Base-by-base conservation (phyloP, 2,329 filamentous ascomycete species). In the Cladosporium velox region DNA sequence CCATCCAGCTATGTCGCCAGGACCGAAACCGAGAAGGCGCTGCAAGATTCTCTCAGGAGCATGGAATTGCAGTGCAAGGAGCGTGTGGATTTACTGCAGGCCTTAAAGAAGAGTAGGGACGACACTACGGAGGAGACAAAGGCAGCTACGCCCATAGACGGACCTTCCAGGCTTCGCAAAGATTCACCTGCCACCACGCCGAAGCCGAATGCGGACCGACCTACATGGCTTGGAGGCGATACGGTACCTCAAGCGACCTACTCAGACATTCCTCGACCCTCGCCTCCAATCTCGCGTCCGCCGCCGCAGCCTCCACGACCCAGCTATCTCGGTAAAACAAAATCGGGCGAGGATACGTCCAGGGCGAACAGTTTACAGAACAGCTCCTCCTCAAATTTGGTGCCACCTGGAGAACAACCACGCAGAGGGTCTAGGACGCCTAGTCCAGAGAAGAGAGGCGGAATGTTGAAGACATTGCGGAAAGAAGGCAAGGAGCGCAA, bases 31-130 rank as follows among this genome's bases (percentile, higher is more conserved):
- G 94, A 98, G 76, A 90, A 87, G 73, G 89, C 92, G 2, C 80
- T 98, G 65, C 86, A 91, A 64, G 91, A 95, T 65, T 96, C 93
- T 59, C 80, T 98, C 67, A 87, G 88, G 66, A 86, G 93, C 73
- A 86, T 98, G 74, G 93, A 98, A 76, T 77, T 93, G 69, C 94
- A 97, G 79, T 97, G 93, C 79, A 94, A 95, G 77, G 94, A 98
- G 79, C 87, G 93, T 59, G 92, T 97, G 60, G 92, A 97, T 76
- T 83, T 98, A 38, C 84, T 98, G 7, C 90, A 95, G 75, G 90
- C 93, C 7, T 81, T 98, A 66, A 87, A 89, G 67, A 83, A 90
- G 69, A 90, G 87, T 72, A 81, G 86, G 35, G 80, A 84, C 68
- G 86, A 88, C 57, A 81, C 81, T 10, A 79, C 79, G 72, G 74